Conservation (phyloP, 75 land plant species). For the Sequoia sempervirens region DNA sequence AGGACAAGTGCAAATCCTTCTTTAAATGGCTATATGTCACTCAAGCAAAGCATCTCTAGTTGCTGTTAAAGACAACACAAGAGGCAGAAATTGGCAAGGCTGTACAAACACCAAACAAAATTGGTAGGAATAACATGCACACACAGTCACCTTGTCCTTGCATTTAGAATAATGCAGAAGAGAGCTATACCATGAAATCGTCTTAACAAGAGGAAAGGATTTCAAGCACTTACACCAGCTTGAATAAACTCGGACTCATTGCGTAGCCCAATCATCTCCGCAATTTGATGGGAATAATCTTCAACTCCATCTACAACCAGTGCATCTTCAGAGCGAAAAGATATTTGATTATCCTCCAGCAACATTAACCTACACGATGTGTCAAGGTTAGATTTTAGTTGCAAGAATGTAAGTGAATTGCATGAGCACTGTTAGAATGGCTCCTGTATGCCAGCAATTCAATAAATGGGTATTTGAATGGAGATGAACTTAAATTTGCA, state of each 20-base stretch:
- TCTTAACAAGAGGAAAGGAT: neutral
- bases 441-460: neutral
- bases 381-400: neutral
- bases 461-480: neutral
- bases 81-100: neutral
- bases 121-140: neutral
- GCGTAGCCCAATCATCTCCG: conserved; percentile 75
- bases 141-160: neutral
- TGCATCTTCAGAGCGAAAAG: conserved; percentile 71
- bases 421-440: neutral
- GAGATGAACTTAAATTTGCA: neutral
- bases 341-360: conserved; percentile 73
- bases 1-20: neutral
- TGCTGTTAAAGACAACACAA: neutral
- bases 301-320: conserved; percentile 74
- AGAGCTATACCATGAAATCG: neutral
- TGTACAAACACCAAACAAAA: neutral
- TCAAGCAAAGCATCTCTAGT: neutral
- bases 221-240: conserved; percentile 59
- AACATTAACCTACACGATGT: conserved; percentile 64
- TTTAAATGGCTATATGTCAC: neutral
- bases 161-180: neutral
- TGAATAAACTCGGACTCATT: conserved; percentile 59
- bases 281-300: conserved; percentile 85
- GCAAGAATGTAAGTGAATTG: neutral